Conservation (phyloP, 2,329 filamentous ascomycete genomes). For the Didymella segeticola region DNA sequence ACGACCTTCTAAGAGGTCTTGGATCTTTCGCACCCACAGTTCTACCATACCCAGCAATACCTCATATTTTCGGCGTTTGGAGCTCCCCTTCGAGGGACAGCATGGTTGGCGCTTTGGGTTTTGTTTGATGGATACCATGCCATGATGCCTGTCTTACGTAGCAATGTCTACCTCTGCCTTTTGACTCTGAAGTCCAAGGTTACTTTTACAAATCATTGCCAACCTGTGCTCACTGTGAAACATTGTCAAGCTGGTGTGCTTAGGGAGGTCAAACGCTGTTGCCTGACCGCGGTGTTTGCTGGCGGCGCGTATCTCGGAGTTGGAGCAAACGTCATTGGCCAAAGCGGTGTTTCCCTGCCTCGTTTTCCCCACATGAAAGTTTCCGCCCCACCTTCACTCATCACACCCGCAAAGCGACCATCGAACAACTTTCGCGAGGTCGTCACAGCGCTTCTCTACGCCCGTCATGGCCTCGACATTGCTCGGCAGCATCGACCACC, state of each 20-base stretch:
- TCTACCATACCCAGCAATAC: slow-evolving; percentile 2
- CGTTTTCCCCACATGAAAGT: slow-evolving; percentile 6
- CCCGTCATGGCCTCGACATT: slow-evolving; percentile 26
- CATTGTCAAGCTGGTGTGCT: no score
- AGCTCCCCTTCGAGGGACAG: background rate
- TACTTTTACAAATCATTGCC: no score
- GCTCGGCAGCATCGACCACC: slow-evolving; percentile 20
- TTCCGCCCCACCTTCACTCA: background rate
- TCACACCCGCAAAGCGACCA: no score
- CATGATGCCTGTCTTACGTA: background rate
- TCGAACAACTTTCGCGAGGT: no score
- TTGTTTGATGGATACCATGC: background rate
- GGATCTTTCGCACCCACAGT: background rate
- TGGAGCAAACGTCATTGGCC: slow-evolving; percentile 8
- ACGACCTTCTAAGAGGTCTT: background rate
- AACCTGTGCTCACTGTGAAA: no score
- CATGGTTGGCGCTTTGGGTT: slow-evolving; percentile 7
- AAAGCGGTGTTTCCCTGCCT: background rate
- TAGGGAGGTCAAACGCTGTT: background rate
- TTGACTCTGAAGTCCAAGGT: no score
- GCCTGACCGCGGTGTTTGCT: background rate
- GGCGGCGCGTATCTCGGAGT: background rate
- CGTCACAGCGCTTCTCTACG: no score
- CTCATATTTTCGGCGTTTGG: slow-evolving; percentile 1
- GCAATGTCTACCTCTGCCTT: background rate